These are phyloP conservation scores for Melaleuca alternifolia DNA, from an alignment of 345 rosid species.

Conservation along the genomic window DNA sequence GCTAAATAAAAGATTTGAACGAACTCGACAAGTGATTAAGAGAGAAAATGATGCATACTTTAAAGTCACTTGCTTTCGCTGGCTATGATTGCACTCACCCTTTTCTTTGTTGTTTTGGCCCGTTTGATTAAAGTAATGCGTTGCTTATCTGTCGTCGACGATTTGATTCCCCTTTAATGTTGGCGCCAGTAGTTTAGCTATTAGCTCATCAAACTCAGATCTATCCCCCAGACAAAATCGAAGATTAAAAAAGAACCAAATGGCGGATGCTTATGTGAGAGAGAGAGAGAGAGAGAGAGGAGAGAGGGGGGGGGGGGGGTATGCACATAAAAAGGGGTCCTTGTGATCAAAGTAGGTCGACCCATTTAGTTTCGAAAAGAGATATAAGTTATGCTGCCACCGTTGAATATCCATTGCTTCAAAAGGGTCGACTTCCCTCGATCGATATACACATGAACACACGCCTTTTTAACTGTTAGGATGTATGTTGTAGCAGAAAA, in stretches of 20 bases:
- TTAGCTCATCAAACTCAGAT: neutral
- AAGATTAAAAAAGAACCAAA: neutral
- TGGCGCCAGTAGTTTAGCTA: neutral
- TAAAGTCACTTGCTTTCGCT: neutral
- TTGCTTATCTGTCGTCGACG: neutral
- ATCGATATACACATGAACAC: fast-evolving
- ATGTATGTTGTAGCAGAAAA: neutral
- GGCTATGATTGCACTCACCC: neutral
- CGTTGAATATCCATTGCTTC: neutral
- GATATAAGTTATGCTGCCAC: neutral
- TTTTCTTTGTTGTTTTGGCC: neutral
- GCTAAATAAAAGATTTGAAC: neutral
- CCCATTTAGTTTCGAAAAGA: fast-evolving
- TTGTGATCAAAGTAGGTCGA: neutral
- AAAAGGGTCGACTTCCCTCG: neutral
- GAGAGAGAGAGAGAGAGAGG: neutral
- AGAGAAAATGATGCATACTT: neutral
- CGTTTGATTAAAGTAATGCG: neutral
- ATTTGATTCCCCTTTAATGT: neutral
- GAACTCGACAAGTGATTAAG: neutral
- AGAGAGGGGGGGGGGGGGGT: no score
- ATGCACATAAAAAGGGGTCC: no score
- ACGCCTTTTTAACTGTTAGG: fast-evolving
- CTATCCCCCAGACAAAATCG: neutral
- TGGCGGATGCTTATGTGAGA: neutral